phyloP scores from a whole-genome alignment of 1,284 basidiomycete genomes.

The Boletus sp. region DNA sequence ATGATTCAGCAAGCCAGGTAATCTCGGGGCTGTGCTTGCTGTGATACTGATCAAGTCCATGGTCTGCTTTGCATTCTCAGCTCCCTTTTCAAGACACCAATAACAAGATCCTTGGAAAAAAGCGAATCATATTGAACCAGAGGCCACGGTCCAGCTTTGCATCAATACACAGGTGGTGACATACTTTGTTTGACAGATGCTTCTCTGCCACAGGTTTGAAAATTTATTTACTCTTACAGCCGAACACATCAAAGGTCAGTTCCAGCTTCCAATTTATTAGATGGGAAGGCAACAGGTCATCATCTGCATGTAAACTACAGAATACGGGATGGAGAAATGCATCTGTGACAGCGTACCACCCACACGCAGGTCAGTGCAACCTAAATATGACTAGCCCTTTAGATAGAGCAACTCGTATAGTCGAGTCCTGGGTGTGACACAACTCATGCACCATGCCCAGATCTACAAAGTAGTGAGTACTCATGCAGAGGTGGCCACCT shows the following conservation, averaged over 20 bases:
- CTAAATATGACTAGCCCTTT: background rate
- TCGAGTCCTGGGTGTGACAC: constrained; percentile 2
- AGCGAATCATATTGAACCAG: background rate
- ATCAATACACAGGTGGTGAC: background rate
- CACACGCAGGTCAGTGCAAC: background rate
- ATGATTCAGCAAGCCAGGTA: constrained; percentile 14
- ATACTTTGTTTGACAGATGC: no score
- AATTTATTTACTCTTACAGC: no score
- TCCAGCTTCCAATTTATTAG: no score
- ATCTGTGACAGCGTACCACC: no score
- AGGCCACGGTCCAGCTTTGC: no score
- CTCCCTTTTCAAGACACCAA: constrained; percentile 4
- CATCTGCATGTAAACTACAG: no score
- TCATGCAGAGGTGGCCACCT: background rate
- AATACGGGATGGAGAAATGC: no score
- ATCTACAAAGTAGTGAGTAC: constrained; percentile 2
- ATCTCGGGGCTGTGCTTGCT: constrained; percentile 9
- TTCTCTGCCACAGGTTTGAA: no score
- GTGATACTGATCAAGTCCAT: background rate
- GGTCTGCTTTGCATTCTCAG: background rate
- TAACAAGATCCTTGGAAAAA: background rate
- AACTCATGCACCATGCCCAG: background rate
- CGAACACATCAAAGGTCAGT: no score
- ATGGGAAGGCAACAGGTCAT: no score
- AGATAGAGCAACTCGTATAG: background rate